These are phyloP conservation scores for Hyphopichia burtonii DNA, from an alignment of 1,139 yeast species.

Conservation along the genomic window DNA sequence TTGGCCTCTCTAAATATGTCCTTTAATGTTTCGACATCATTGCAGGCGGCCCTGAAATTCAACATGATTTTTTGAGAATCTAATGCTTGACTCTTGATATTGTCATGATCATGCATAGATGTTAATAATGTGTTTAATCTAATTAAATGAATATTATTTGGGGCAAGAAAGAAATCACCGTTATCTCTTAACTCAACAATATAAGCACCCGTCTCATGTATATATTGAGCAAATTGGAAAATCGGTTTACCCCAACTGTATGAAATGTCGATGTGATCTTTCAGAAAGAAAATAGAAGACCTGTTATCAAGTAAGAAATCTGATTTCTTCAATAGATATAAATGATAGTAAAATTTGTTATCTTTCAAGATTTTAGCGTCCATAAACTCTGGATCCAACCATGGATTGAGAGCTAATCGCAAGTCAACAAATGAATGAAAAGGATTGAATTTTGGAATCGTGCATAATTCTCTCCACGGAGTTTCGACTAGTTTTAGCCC, in stretches of 20 bases:
- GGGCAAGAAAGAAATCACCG: conserved; percentile 79
- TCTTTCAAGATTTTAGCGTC: conserved; percentile 44
- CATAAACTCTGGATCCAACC: conserved; percentile 57
- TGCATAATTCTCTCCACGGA: conserved; percentile 85
- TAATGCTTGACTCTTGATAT: conserved; percentile 30
- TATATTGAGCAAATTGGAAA: conserved; percentile 82
- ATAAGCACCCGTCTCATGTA: conserved; percentile 86
- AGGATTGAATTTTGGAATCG: conserved; percentile 75
- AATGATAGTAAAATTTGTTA: conserved; percentile 60
- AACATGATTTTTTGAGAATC: conserved; percentile 76
- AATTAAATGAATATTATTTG: conserved; percentile 72
- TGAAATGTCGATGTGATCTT: conserved; percentile 52
- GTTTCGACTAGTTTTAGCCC: conserved; percentile 88
- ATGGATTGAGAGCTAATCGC: conserved; percentile 63
- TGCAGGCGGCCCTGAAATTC: conserved; percentile 63
- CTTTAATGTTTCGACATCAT: conserved; percentile 45
- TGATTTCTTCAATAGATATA: conserved; percentile 59
- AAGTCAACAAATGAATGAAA: conserved; percentile 83
- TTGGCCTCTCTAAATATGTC: conserved; percentile 61
- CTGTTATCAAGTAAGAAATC: conserved; percentile 84
- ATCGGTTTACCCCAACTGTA: conserved; percentile 93
- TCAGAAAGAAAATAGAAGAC: conserved; percentile 62
- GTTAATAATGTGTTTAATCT: conserved; percentile 48
- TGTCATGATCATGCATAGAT: conserved; percentile 25
- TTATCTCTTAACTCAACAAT: conserved; percentile 83